A percentile compares a stretch with the other conserved stretches of the same genome.
Conservation (phyloP, 2,329 filamentous ascomycete species). For the Sporothrix globosa region DNA sequence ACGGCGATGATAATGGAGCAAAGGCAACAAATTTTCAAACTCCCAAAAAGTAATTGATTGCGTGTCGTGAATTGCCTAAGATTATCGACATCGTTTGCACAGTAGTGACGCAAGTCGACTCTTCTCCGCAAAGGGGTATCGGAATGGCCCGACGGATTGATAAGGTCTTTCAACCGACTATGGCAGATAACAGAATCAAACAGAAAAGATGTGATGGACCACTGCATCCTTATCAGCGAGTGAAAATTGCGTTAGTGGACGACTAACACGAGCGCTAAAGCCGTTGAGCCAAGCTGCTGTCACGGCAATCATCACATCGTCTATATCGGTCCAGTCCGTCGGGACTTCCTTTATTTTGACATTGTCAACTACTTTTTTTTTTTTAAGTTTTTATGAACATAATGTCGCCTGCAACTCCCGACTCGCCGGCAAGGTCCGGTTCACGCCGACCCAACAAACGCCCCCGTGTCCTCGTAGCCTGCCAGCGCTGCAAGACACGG, state of each 20-base stretch:
- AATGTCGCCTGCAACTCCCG: not conserved
- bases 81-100: too few species aligned
- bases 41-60: too few species aligned
- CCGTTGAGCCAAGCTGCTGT: not conserved
- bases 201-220: not conserved
- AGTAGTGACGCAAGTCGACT: not conserved
- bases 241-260: not conserved
- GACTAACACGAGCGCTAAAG: not conserved
- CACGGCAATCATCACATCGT: not conserved
- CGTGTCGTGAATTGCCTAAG: too few species aligned
- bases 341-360: not conserved
- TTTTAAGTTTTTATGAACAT: too few species aligned
- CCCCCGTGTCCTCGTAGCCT: conserved; percentile 30
- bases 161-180: not conserved
- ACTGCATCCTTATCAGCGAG: not conserved
- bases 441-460: conserved; percentile 16
- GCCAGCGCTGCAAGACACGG: conserved; percentile 32
- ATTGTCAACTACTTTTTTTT: too few species aligned
- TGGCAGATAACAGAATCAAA: not conserved
- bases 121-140: not conserved
- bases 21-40: too few species aligned
- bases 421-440: not conserved
- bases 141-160: conserved; percentile 1
- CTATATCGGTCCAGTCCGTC: not conserved
- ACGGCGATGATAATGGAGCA: too few species aligned